These are phyloP conservation scores for Eremochloa ophiuroides DNA, from an alignment of 176 grass and related monocot species.

Conservation along the genomic window DNA sequence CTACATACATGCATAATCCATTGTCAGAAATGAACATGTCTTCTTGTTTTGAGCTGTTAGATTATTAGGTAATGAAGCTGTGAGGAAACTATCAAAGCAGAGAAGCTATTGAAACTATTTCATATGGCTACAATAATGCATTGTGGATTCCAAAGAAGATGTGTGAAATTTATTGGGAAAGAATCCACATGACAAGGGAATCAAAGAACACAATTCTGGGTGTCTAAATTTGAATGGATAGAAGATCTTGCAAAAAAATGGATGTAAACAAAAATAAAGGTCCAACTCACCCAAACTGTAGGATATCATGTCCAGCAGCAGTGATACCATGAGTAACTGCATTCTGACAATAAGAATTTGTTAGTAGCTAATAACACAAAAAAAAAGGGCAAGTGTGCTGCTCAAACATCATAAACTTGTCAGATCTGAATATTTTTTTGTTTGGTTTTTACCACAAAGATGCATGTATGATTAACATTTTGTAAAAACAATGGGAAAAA, in stretches of 20 bases:
- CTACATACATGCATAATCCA: conserved; percentile 40
- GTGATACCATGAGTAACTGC: conserved; percentile 73
- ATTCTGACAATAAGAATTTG: conserved; percentile 49
- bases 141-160: background rate
- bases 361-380: conserved; percentile 18
- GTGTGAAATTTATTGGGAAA: background rate
- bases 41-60: background rate
- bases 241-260: background rate
- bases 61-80: background rate
- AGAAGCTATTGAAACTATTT: conserved; percentile 8
- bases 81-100: conserved; percentile 7
- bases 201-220: background rate
- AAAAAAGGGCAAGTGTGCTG: background rate
- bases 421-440: background rate
- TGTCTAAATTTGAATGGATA: background rate
- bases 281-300: conserved; percentile 91
- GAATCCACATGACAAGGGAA: background rate
- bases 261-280: conserved; percentile 6
- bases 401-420: conserved; percentile 19
- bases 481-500: background rate
- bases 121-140: background rate
- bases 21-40: background rate
- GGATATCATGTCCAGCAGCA: conserved; percentile 62
- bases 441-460: conserved; percentile 1
- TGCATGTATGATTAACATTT: background rate